Evolutionary conservation across 73 alveolate genomes (phyloP).

Genomic region (Paramecium octaurelia): DNA sequence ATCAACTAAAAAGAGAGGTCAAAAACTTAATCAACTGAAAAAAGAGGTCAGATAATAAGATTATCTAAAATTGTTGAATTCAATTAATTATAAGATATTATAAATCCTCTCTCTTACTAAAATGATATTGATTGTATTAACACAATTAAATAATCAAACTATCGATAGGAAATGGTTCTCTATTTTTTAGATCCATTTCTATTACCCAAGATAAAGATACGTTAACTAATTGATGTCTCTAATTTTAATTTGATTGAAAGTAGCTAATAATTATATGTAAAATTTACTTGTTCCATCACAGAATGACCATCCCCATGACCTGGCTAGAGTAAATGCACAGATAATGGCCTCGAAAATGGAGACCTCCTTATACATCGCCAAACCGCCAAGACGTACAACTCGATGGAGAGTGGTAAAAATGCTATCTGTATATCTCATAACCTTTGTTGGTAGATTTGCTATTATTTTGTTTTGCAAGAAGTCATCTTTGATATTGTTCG

Average conservation of each 20-base stretch:
- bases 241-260: conserved; percentile 8
- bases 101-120: neutral
- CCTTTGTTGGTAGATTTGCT: neutral
- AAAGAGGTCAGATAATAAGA: neutral
- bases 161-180: conserved; percentile 7
- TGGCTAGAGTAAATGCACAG: neutral
- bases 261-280: neutral
- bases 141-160: neutral
- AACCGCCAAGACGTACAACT: conserved; percentile 17
- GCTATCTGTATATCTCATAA: neutral
- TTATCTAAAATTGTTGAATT: neutral
- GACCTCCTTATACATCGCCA: conserved; percentile 18
- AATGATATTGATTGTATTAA: neutral
- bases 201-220: neutral
- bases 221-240: neutral
- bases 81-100: neutral
- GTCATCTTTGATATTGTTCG: neutral
- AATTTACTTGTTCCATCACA: conserved; percentile 40
- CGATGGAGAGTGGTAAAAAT: conserved; percentile 31
- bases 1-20: neutral
- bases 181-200: conserved; percentile 37
- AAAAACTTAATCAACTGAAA: neutral
- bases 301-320: conserved; percentile 48
- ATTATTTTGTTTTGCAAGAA: neutral
- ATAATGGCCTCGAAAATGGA: conserved; percentile 32